Conservation (phyloP, 2,329 filamentous ascomycete species). For the Penicillium concentricum region DNA sequence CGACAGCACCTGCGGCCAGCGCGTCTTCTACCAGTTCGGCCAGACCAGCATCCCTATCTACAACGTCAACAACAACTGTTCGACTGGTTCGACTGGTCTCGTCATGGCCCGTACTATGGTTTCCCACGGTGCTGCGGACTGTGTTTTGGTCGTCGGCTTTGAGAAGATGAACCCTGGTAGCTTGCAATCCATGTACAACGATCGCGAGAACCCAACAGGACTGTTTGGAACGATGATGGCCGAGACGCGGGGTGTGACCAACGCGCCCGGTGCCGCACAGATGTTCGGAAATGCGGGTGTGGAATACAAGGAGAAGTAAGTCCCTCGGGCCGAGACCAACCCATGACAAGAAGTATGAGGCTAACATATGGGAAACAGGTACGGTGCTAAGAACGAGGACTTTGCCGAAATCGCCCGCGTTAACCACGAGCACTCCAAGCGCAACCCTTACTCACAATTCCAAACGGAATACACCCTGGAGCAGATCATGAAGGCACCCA, state of each 20-base stretch:
- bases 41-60: slow-evolving; percentile 95
- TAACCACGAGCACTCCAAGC: slow-evolving; percentile 87
- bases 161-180: slow-evolving; percentile 98
- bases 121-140: slow-evolving; percentile 76
- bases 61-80: slow-evolving; percentile 99
- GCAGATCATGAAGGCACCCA: slow-evolving; percentile 71
- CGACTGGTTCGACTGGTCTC: slow-evolving; percentile 88
- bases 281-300: slow-evolving; percentile 92
- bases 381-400: slow-evolving; percentile 78
- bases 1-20: slow-evolving; percentile 90
- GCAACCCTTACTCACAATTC: slow-evolving; percentile 98
- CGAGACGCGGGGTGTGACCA: slow-evolving; percentile 74
- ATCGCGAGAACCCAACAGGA: slow-evolving; percentile 75
- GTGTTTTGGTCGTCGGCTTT: slow-evolving; percentile 87
- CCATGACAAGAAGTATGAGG: background rate
- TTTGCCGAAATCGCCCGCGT: slow-evolving; percentile 92
- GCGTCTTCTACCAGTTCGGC: slow-evolving; percentile 98
- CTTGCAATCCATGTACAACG: slow-evolving; percentile 78
- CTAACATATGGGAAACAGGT: slow-evolving; percentile 49
- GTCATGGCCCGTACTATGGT: slow-evolving; percentile 80
- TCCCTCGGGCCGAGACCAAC: background rate
- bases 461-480: slow-evolving; percentile 85
- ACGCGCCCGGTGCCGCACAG: slow-evolving; percentile 82
- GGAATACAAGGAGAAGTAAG: slow-evolving; percentile 90
- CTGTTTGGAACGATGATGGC: slow-evolving; percentile 76